Conservation (phyloP, 129 eudicot species). For the Flaveria brownii region DNA sequence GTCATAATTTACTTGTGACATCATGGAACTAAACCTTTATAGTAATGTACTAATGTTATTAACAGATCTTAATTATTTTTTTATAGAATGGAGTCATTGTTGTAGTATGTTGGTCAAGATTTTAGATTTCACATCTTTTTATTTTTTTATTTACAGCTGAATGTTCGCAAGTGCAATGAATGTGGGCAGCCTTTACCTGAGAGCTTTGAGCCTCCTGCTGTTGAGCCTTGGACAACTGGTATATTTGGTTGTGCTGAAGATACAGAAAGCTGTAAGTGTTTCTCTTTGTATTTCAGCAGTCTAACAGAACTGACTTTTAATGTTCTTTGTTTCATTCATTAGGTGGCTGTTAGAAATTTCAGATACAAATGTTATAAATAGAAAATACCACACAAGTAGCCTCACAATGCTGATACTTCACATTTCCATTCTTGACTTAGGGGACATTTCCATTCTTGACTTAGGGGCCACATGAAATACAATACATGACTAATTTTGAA, state of each 20-base stretch:
- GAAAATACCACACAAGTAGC: constrained; percentile 15
- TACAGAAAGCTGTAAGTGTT: constrained; percentile 81
- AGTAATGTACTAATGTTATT: not conserved
- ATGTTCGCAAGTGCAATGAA: constrained; percentile 81
- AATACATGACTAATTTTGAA: not conserved
- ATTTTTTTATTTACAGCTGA: constrained; percentile 45
- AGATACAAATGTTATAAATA: not conserved
- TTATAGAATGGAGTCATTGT: not conserved
- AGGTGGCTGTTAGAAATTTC: not conserved
- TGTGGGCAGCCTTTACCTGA: constrained; percentile 93
- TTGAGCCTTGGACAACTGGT: constrained; percentile 92
- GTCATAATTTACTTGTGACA: not conserved
- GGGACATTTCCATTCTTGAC: too few species aligned
- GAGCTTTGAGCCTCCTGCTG: constrained; percentile 83
- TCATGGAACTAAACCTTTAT: not conserved
- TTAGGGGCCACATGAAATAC: not conserved
- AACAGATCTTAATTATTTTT: not conserved
- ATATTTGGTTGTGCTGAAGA: constrained; percentile 88
- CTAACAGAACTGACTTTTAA: not conserved
- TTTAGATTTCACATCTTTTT: not conserved
- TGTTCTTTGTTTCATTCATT: constrained; percentile 14
- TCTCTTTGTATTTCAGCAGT: constrained; percentile 2
- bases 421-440: too few species aligned
- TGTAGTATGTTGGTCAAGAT: not conserved
- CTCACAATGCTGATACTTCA: not conserved